These are phyloP conservation scores for Stemphylium lycopersici DNA, from an alignment of 2,329 filamentous ascomycete species.

Conservation along the genomic window DNA sequence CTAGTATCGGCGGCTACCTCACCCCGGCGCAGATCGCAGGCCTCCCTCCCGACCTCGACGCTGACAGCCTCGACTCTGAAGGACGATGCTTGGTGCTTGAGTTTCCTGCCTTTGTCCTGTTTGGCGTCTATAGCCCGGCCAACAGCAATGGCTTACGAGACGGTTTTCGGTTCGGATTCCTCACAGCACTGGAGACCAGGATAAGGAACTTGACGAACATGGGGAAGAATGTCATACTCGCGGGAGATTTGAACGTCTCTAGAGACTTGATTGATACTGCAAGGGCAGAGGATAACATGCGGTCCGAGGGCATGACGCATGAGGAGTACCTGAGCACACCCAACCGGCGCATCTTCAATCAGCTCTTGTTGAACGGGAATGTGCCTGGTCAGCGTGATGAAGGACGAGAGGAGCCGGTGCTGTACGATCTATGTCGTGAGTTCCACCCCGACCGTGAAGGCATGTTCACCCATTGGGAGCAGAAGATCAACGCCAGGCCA, in stretches of 20 bases:
- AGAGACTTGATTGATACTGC: slow-evolving; percentile 75
- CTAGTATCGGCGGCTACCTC: slow-evolving; percentile 90
- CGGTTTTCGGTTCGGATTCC: slow-evolving; percentile 80
- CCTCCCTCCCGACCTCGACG: slow-evolving; percentile 61
- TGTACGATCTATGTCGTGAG: slow-evolving; percentile 83
- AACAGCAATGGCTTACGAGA: slow-evolving; percentile 83
- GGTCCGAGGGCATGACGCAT: slow-evolving; percentile 70
- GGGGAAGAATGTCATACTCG: slow-evolving; percentile 84
- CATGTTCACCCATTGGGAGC: slow-evolving; percentile 99
- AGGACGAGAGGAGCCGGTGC: slow-evolving; percentile 70
- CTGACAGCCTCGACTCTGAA: slow-evolving; percentile 80
- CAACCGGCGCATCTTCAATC: slow-evolving; percentile 80
- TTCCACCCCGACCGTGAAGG: slow-evolving; percentile 80
- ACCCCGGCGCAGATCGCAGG: slow-evolving; percentile 68
- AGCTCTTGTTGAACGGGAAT: slow-evolving; percentile 76
- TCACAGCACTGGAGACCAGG: slow-evolving; percentile 79
- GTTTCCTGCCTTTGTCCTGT: slow-evolving; percentile 91
- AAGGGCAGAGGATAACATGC: slow-evolving; percentile 72
- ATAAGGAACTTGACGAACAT: slow-evolving; percentile 80
- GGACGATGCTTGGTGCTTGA: slow-evolving; percentile 90
- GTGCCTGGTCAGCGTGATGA: slow-evolving; percentile 71
- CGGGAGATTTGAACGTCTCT: slow-evolving; percentile 87
- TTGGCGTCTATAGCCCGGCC: slow-evolving; percentile 91
- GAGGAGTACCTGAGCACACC: slow-evolving; percentile 76
- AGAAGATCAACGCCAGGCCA: slow-evolving; percentile 91